Evolutionary conservation across 805 yeast genomes (phyloP), one percentile per base, ranked within the genome.

Genomic region (Yarrowia porcina): DNA sequence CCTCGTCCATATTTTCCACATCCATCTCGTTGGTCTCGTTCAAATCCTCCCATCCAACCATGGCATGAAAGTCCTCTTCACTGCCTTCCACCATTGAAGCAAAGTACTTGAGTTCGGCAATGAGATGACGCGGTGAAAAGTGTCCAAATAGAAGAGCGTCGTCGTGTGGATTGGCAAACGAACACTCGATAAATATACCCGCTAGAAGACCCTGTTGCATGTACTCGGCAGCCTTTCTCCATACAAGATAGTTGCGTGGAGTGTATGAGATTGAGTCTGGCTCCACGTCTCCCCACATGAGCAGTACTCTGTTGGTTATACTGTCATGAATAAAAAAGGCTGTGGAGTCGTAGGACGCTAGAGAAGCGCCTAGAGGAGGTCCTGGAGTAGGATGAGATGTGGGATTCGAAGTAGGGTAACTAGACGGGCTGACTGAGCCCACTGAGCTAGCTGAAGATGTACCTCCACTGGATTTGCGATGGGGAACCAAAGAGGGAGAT

Each of bases 231-330:
- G 89, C 75, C 18, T 72, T 67, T 3, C 71, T 60, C 97, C 97
- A 90, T 3, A 89, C 79, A 0, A 65, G 59, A 9, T 64, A 59
- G 44, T 83, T 80, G 32, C 71, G 69, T 25, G 76, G 67, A 27
- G 72, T 64, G 8, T 72, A 67, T 10, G 88, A 82, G 0, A 77
- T 71, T 5, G 69, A 39, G 70, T 89, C 96, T 52, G 87, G 80
- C 70, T 91, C 97, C 35, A 89, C 82, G 71, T 91, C 97, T 0
- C 97, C 97, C 79, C 90, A 90, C 2, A 88, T 72, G 9, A 90
- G 72, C 2, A 90, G 54, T 21, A 77, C 75, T 9, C 76, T 66
- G 12, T 73, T 68, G 0, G 78, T 67, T 0, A 33, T 27, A 3
- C 52, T 68, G 47, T 80, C 77, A 9, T 76, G 71, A 35, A 90